Base-by-base conservation (phyloP, 1,284 basidiomycete genomes). In the Trichosporon faecale region DNA sequence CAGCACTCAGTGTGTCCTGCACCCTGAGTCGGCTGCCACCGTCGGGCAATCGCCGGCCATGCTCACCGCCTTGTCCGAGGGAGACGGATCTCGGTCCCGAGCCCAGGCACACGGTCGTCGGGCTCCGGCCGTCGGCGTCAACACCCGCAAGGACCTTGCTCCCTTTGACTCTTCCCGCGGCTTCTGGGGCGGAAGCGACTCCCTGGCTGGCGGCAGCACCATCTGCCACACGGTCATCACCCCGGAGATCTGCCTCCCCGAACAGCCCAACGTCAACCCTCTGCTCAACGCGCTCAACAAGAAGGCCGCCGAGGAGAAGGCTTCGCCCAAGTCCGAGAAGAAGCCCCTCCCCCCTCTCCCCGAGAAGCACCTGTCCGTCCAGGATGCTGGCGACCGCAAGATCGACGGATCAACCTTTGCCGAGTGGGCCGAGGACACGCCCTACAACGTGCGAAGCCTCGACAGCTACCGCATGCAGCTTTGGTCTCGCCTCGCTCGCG, bases 391-490 rank as follows among this genome's bases (percentile, higher is more conserved):
- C 69, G 78, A 74, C 76, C 82, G 78, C 35, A 82, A 82, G 65
- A 84, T 86, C 21, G 90, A 91, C 77, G 66, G 66, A 2, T 89
- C 91, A 67, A 85, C 88, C 3, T 94, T 92, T 80, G 86, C 78
- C 52, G 75, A 80, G 21, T 85, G 83, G 81, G 75, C 90, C 44
- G 91, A 93, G 73, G 81, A 86, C 72, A 92, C 91, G 75, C 88
- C 90, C 3, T 93, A 93, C 84, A 91, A 90, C 5, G 87, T 93
- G 85, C 92, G 92, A 85, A 89, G 88, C 8, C 85, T 94, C 77
- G 93, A 95, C 83, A 87, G 88, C 80, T 94, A 88, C 76, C 88
- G 93, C 40, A 92, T 93, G 90, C 93, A 94, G 76, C 86, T 94
- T 1, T 94, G 92, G 93, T 88, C 89, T 44, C 88, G 90, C 82